Evolutionary conservation across 2,329 filamentous ascomycete species (phyloP), one percentile per base, ranked within the genome.

Genomic region (Dothiorella sarmentorum): DNA sequence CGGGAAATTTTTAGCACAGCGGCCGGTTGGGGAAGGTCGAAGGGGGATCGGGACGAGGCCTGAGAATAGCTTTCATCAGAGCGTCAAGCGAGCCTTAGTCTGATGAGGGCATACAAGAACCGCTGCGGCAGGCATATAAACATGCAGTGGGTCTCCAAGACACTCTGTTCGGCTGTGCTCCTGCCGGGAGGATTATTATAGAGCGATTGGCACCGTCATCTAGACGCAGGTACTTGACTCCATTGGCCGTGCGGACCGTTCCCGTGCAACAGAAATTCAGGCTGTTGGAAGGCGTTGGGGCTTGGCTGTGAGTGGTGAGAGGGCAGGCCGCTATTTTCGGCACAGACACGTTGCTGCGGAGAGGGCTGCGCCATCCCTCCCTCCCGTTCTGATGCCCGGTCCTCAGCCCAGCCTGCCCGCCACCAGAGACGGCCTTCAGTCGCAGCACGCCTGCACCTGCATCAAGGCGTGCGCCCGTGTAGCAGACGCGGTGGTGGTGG

Each of bases 161-260:
- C 20, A 59, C 49, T 45, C 38, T n/a, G 55, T 57, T 20, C 55
- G 55, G 55, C 55, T 57, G 55, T 57, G 55, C 45, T 45, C 45
- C 52, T 31, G 56, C 29, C 45, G 56, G 56, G 56, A 29, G 42
- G 56, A 52, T 53, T 51, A 52, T 59, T 59, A 55, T 44, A 53
- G 57, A 42, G 35, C 33, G 57, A 49, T 52, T 38, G 57, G 37
- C 49, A 45, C 29, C 27, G 37, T 59, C 37, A 38, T 18, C 26
- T 43, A 47, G 42, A 57, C 42, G 57, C 57, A 59, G 57, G 57
- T 59, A 59, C 57, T 59, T 42, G 42, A 57, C 47, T 47, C 38
- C 22, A 45, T 42, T 37, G 47, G 38, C 40, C 57, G 57, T 38
- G 49, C 57, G 57, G 57, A 55, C 47, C 57, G 57, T 59, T 55